Evolutionary conservation across 2,329 filamentous ascomycete genomes (phyloP).

Genomic region (Sphaceloma murrayae): DNA sequence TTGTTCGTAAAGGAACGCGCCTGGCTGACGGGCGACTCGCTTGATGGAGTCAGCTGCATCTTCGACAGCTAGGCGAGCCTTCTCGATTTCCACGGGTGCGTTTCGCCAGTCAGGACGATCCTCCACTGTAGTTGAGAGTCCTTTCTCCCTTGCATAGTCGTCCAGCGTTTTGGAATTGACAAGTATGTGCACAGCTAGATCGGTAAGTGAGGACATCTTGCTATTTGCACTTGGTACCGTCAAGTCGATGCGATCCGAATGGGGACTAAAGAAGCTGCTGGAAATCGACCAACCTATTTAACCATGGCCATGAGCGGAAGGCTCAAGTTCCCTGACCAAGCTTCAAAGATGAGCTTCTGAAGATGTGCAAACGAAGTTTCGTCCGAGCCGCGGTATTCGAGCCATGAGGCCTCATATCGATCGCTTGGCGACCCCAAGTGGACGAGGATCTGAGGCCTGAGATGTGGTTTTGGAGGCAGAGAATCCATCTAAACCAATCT

Average conservation of each 20-base stretch:
- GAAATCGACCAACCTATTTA: constrained; percentile 14
- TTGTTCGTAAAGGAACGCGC: constrained; percentile 13
- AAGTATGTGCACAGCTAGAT: constrained; percentile 7
- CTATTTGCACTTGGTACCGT: too few relatives aligned
- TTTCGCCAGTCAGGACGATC: constrained; percentile 10
- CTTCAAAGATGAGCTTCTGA: too few relatives aligned
- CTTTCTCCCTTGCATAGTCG: constrained; percentile 12
- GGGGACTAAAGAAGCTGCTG: too few relatives aligned
- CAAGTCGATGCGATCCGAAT: too few relatives aligned
- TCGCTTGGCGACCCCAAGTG: constrained; percentile 9
- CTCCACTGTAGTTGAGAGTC: constrained; percentile 1
- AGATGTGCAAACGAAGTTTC: not conserved
- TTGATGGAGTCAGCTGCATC: constrained; percentile 10
- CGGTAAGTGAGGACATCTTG: constrained; percentile 9
- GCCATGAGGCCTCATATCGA: not conserved
- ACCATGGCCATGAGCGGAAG: constrained; percentile 3
- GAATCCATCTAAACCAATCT: constrained; percentile 12
- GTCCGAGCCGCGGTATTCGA: constrained; percentile 9
- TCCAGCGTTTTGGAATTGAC: constrained; percentile 13
- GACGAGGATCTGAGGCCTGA: constrained; percentile 4
- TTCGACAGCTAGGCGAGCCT: constrained; percentile 8
- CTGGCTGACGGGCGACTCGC: constrained; percentile 9
- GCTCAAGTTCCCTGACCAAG: too few relatives aligned
- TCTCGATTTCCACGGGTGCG: constrained; percentile 6
- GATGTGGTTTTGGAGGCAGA: not conserved